Base-by-base conservation (phyloP, 768 basidiomycete genomes). In the Kwoniella shandongensis region DNA sequence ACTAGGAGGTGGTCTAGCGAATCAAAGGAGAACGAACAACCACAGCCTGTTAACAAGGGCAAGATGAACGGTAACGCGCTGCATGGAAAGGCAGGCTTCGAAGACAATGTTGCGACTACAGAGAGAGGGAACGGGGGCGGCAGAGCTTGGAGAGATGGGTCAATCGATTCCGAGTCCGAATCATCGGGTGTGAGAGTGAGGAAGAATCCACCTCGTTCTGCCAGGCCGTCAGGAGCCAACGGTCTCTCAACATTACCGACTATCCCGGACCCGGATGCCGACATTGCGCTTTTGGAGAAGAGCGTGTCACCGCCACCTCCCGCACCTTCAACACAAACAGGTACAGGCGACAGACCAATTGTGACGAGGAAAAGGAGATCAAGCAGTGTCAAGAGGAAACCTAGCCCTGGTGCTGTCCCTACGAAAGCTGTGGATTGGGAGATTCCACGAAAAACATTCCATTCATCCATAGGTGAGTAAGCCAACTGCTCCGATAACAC, bases 381-480 rank as follows among this genome's bases (percentile, higher is more conserved):
- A 39, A 73, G 69, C 40, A 59, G 57, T 51, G 65, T 70, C 32
- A 70, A 68, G 54, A 51, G 66, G 38, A 70, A 73, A 45, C 55
- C 59, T 1, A 69, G 62, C 52, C 69, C 69, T 0, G 72, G 69
- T 3, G 69, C 67, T 7, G 63, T 59, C 12, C 69, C 72, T 20
- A 63, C 54, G 20, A 80, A 69, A 40, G 70, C 54, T 23, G 70
- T 88, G 27, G 88, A 92, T 77, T 91, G 87, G 86, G 92, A 96
- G 77, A 86, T 96, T 47, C 92, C 92, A 0, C 79, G 92, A 62
- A 96, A 96, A 76, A 77, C 83, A 10, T 74, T 96, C 41, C 92
- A 96, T 76, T 87, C 88, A 12, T 89, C 88, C 3, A 94, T 94
- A 59, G 91, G 91, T 89, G 38, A 27, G 85, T 81, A 12, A 6